phyloP scores from a whole-genome alignment of 345 rosid genomes.

The Eucalyptus shirleyi region DNA sequence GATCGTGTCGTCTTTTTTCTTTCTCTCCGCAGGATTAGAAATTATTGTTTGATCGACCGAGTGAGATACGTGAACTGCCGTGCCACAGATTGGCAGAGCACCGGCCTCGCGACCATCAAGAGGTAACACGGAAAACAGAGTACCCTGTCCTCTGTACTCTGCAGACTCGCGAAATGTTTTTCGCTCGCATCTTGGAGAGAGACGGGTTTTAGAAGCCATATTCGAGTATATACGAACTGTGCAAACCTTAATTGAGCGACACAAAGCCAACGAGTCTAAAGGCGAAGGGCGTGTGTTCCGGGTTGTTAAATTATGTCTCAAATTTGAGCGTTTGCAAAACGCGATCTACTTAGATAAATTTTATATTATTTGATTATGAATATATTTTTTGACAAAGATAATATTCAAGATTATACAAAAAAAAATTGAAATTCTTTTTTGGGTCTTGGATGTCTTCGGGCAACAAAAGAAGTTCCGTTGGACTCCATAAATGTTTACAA shows the following conservation, averaged over 20 bases:
- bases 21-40: neutral
- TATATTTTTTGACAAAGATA: too few species aligned
- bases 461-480: too few species aligned
- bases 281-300: neutral
- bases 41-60: neutral
- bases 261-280: neutral
- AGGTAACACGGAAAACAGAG: neutral
- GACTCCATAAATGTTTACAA: too few species aligned
- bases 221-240: neutral
- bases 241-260: neutral
- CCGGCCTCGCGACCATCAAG: neutral
- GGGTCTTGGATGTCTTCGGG: too few species aligned
- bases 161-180: neutral
- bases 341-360: fast-evolving
- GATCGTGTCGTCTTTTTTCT: neutral
- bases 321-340: too few species aligned
- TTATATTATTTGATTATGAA: too few species aligned
- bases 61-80: neutral
- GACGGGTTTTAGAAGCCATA: neutral
- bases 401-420: too few species aligned
- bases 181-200: neutral
- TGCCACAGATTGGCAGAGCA: neutral
- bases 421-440: too few species aligned
- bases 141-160: neutral
- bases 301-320: too few species aligned